phyloP scores from a whole-genome alignment of 176 grass and related monocot species.

The Phyllostachys edulis region DNA sequence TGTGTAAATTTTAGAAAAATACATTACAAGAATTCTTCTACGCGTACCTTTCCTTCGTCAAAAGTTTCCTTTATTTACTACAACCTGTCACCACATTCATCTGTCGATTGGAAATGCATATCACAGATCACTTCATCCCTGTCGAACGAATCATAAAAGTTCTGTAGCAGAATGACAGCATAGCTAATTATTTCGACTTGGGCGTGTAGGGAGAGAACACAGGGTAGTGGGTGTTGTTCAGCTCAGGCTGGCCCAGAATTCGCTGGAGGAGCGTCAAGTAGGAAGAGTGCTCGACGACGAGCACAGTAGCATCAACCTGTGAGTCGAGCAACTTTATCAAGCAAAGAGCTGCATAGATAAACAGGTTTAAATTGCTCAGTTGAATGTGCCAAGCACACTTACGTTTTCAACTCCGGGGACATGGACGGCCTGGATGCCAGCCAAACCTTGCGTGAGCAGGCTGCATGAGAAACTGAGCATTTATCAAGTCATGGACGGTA shows the following conservation, averaged over 20 bases:
- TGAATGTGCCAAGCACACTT: conserved; percentile 3
- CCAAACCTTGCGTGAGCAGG: conserved; percentile 86
- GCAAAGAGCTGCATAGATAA: not conserved
- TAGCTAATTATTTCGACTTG: conserved; percentile 6
- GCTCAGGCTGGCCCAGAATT: conserved; percentile 69
- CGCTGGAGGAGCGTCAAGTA: conserved; percentile 49
- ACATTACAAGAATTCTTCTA: not conserved
- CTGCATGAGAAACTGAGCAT: conserved; percentile 31
- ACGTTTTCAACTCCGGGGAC: conserved; percentile 84
- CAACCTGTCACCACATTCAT: not conserved
- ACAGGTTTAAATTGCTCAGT: not conserved
- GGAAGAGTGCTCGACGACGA: conserved; percentile 68
- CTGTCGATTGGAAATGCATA: not conserved
- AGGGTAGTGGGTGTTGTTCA: conserved; percentile 65
- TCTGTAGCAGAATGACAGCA: not conserved
- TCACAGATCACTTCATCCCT: not conserved
- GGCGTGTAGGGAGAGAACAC: conserved; percentile 44
- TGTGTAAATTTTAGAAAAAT: not conserved
- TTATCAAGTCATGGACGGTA: not conserved
- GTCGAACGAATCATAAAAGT: not conserved
- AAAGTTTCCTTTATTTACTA: conserved; percentile 16
- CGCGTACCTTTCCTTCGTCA: not conserved
- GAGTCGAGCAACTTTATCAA: not conserved
- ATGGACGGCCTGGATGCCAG: conserved; percentile 76
- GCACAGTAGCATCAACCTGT: conserved; percentile 76